phyloP scores from a whole-genome alignment of 805 yeast species.

The Cyberlindnera mycetangii region DNA sequence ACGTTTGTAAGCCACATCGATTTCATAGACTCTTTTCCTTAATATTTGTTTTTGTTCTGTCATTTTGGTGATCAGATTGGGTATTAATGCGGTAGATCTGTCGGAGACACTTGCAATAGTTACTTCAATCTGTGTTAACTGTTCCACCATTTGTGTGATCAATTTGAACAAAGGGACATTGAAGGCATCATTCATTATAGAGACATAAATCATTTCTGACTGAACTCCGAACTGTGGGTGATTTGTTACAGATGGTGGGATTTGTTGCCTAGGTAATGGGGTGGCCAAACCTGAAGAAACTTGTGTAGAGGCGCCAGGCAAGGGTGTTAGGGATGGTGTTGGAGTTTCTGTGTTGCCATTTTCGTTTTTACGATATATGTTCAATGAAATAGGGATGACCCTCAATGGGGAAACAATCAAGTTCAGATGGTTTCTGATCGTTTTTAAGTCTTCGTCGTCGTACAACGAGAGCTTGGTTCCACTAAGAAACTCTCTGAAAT shows the following conservation, averaged over 20 bases:
- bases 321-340: constrained; percentile 1
- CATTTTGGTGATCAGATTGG: constrained; percentile 4
- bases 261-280: constrained; percentile 34
- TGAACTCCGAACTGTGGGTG: constrained; percentile 9
- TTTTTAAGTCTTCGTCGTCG: constrained; percentile 31
- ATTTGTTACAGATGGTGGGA: constrained; percentile 3
- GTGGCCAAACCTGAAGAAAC: constrained; percentile 28
- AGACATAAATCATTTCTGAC: constrained; percentile 24
- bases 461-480: constrained; percentile 37
- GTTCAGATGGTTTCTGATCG: constrained; percentile 42
- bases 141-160: constrained; percentile 32
- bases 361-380: constrained; percentile 11
- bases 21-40: constrained; percentile 29
- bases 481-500: constrained; percentile 41
- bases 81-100: not conserved
- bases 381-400: constrained; percentile 34
- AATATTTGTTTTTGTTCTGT: constrained; percentile 22
- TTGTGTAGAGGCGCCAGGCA: constrained; percentile 1
- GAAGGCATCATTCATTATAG: constrained; percentile 33
- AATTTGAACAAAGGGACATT: constrained; percentile 29
- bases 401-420: constrained; percentile 38
- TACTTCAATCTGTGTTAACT: constrained; percentile 26
- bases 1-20: constrained; percentile 35
- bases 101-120: constrained; percentile 1
- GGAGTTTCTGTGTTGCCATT: constrained; percentile 5